Base-by-base conservation (phyloP, 1,284 basidiomycete species). In the Ustilago trichophora region DNA sequence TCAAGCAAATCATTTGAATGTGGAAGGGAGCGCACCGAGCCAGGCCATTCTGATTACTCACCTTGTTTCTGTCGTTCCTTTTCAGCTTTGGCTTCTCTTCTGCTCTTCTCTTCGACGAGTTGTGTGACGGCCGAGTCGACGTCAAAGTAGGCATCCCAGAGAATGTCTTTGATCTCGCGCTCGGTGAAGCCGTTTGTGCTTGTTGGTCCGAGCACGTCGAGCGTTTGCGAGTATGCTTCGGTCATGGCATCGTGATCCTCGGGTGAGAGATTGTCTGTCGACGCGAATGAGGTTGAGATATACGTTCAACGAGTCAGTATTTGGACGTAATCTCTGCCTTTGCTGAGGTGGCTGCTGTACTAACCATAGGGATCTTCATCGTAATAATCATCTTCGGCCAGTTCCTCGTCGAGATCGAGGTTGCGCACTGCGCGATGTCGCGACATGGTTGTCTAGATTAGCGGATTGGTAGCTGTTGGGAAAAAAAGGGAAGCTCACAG, bases 111-210 rank as follows among this genome's bases (percentile, higher is more conserved):
- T 31, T 78, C 69, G 25, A 80, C 52, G 21, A 93, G 84, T 86
- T 88, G 91, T 32, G 87, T 83, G 13, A 94, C 83, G 6, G 91
- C 88, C 76, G 89, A 86, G 34, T 92, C 88, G 16, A 91, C 86
- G 76, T 97, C 89, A 76, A 96, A 98, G 83, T 91, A 91, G 73
- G 85, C 88, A 72, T 98, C 89, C 90, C 93, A 98, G 37, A 98
- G 84, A 1, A 87, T 86, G 70, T 93, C 90, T 75, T 87, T 88
- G 80, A 98, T 90, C 46, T 73, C 67, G 31, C 75, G 56, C 26
- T 80, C 75, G 10, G 71, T 65, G 43, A 80, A 72, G 37, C 73
- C 75, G 37, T 70, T 69, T 15, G 43, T 41, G 35, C 65, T 65
- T 3, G 50, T 46, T 5, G 70, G 62, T n/a, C 77, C 78, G 7